phyloP scores from a whole-genome alignment of 306 rosid genomes.

The Glycine tomentella region DNA sequence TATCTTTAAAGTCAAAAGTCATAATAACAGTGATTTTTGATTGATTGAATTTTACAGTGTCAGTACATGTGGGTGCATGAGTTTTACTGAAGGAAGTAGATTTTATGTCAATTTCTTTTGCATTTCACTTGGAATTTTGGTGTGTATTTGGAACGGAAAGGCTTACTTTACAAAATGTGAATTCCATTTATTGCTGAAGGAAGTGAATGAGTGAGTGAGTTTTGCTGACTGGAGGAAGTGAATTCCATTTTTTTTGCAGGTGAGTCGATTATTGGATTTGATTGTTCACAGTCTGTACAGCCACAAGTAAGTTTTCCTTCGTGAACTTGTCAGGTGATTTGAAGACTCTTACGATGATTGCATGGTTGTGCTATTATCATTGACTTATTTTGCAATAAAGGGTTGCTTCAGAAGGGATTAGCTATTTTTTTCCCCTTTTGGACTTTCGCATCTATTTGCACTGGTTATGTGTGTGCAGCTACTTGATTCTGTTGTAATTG shows the following conservation, averaged over 20 bases:
- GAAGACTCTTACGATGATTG: neutral
- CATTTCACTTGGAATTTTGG: neutral
- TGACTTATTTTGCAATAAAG: neutral
- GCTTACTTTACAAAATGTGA: neutral
- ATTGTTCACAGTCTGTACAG: slow-evolving; percentile 95
- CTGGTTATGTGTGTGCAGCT: neutral
- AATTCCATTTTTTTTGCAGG: slow-evolving; percentile 59
- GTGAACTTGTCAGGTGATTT: slow-evolving; percentile 89
- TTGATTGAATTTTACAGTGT: too few relatives aligned
- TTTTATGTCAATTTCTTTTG: neutral
- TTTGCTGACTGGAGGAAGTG: slow-evolving; percentile 15
- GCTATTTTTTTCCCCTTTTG: slow-evolving; percentile 14
- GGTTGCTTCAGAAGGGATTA: neutral
- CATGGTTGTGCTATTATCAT: neutral
- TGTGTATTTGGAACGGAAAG: neutral
- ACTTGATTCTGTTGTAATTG: slow-evolving; percentile 14
- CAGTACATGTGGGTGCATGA: neutral
- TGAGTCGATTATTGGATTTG: slow-evolving; percentile 86
- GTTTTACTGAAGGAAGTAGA: neutral
- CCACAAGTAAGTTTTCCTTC: slow-evolving; percentile 91
- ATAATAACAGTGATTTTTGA: too few relatives aligned
- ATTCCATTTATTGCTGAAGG: neutral
- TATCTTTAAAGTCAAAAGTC: too few relatives aligned
- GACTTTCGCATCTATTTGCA: neutral
- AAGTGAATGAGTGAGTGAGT: neutral